Conservation (phyloP, 2,329 filamentous ascomycete genomes). For the Penicillium thymicola region DNA sequence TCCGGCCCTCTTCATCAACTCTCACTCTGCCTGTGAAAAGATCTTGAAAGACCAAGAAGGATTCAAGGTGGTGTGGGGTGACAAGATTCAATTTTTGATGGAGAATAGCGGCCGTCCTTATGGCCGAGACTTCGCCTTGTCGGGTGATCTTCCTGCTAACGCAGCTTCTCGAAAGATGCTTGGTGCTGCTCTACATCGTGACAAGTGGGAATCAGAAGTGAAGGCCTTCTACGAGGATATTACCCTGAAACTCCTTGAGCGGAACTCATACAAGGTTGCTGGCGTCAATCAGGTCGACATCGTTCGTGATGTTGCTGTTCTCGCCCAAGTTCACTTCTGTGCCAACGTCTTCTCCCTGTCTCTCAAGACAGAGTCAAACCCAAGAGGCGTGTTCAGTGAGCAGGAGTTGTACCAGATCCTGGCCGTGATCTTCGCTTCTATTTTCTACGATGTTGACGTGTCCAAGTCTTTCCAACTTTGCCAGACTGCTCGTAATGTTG, state of each 20-base stretch:
- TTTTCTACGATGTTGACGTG: conserved; percentile 56
- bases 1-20: conserved; percentile 43
- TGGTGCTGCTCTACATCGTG: conserved; percentile 42
- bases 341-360: conserved; percentile 55
- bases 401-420: conserved; percentile 54
- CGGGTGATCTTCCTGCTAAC: conserved; percentile 44
- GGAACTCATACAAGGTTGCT: conserved; percentile 47
- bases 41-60: conserved; percentile 43
- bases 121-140: conserved; percentile 49
- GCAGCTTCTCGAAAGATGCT: conserved; percentile 45
- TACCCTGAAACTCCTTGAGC: conserved; percentile 44
- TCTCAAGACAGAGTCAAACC: conserved; percentile 52
- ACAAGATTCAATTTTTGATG: conserved; percentile 46
- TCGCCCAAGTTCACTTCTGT: conserved; percentile 54
- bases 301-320: conserved; percentile 51
- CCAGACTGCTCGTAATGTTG: conserved; percentile 47
- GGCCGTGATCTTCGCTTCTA: conserved; percentile 51
- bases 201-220: conserved; percentile 47
- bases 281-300: conserved; percentile 48
- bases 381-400: conserved; percentile 53
- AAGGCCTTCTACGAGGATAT: conserved; percentile 49
- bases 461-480: conserved; percentile 52
- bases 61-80: conserved; percentile 49
- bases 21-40: conserved; percentile 44
- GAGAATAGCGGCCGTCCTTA: conserved; percentile 35